A percentile compares a stretch with the other conserved stretches of the same genome.
These are phyloP conservation scores for Fusarium graminum DNA, from an alignment of 2,329 filamentous ascomycete species.

Conservation along the genomic window DNA sequence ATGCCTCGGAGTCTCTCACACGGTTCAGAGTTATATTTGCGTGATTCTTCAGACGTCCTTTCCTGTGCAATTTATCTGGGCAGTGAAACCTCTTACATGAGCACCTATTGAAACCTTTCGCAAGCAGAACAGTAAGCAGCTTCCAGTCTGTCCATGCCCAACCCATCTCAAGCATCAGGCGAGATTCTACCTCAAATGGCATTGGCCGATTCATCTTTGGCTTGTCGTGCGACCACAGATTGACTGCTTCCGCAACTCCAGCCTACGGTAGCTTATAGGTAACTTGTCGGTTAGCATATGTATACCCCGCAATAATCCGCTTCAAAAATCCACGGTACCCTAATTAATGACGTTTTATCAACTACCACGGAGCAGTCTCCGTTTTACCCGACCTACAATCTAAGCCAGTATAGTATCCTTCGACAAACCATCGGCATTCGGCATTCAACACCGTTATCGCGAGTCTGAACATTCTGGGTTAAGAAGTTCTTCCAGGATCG, in stretches of 20 bases:
- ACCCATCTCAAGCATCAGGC: not conserved
- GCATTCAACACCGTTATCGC: slow-evolving; percentile 26
- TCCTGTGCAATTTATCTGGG: not conserved
- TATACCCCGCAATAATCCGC: slow-evolving; percentile 38
- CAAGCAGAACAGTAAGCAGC: not conserved
- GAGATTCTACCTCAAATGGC: not conserved
- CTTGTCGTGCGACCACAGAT: slow-evolving; percentile 11
- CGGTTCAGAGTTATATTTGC: not conserved
- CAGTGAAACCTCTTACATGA: not conserved
- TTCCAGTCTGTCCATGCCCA: not conserved
- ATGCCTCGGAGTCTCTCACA: not conserved
- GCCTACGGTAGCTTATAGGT: not conserved
- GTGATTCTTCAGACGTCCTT: not conserved
- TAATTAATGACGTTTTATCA: slow-evolving; percentile 36
- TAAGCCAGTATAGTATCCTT: slow-evolving; percentile 28
- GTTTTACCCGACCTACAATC: slow-evolving; percentile 36
- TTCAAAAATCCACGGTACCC: slow-evolving; percentile 19
- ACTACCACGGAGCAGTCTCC: slow-evolving; percentile 27
- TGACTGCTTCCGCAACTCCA: slow-evolving; percentile 12
- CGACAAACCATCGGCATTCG: slow-evolving; percentile 30
- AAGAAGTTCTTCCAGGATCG: not conserved
- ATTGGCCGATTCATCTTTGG: not conserved
- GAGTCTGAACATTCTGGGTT: slow-evolving; percentile 1
- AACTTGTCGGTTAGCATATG: slow-evolving; percentile 23
- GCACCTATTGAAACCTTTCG: not conserved